Base-by-base conservation (phyloP, 495 filamentous ascomycete species). In the Entonaema liquescens region DNA sequence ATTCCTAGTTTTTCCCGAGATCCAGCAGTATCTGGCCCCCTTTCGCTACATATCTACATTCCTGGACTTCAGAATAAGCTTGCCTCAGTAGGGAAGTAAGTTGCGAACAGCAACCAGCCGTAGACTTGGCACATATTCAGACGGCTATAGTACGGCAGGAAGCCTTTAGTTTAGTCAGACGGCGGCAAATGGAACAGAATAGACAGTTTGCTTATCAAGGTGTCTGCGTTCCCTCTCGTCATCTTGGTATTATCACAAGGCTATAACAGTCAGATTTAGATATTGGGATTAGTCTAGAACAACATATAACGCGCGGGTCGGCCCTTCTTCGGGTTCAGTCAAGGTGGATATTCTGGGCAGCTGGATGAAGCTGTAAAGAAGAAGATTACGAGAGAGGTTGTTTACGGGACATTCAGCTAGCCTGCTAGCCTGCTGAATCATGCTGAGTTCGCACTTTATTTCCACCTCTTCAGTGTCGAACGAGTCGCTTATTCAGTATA, bases 371-470 rank as follows among this genome's bases (percentile, higher is more conserved):
- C 47, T 59, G 21, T 23, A 26, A 25, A 33, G 13, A 35, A 57
- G 23, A 53, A 15, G 25, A n/a, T n/a, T 33, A 53, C 21, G 13
- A 17, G 40, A 59, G 58, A 65, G 61, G 58, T 47, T 19, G 35
- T 52, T 28, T 60, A 64, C 28, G 58, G 19, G 40, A 56, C 23
- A 12, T 62, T 62, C 70, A 68, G 61, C 70, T 26, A 73, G 56
- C 70, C 33, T 58, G 50, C 52, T 31, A 65, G 47, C 25, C 36
- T 56, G 13, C 36, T 29, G 17, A 26, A 47, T 29, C 42, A 36
- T 19, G 15, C 49, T 63, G 28, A 17, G 42, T 52, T 59, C 47
- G 47, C 57, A 6, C 12, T 44, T 40, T 35, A 44, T 54, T 56
- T 56, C 26, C 36, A 38, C 13, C 55, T 53, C 49, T 25, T 26